Base-by-base conservation (phyloP, 2,329 filamentous ascomycete species). In the Fusarium sp. region DNA sequence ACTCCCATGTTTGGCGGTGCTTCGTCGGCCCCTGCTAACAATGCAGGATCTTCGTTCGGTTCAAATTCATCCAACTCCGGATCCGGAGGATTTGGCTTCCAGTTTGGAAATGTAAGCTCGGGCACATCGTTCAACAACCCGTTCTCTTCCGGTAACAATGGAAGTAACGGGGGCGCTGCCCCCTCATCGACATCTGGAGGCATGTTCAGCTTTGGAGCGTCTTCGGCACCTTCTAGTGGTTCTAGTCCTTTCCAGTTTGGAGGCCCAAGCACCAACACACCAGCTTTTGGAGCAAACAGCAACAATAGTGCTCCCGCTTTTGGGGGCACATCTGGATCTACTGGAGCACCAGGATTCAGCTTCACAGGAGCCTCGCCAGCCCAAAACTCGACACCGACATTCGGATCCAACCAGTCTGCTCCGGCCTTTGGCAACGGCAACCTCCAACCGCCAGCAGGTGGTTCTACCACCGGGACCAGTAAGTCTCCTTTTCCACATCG, bases 381-480 rank as follows among this genome's bases (percentile, higher is more conserved):
- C 57, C 76, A 76, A 65, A 73, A 65, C 54, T 69, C 67, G 53
- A 71, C 76, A 64, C 70, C 73, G 47, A 60, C 72, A 51, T 80
- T 80, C 69, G 79, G 79, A 72, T 77, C 77, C 65, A 76, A 69
- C 66, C 76, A 77, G 67, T 68, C 77, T 63, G 76, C 76, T 57
- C 72, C 79, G 55, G 72, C 76, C 62, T 81, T 82, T 69, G 74
- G 74, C 69, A 77, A 76, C 75, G 74, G 74, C 70, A 77, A 76
- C 75, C 79, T 83, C 70, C 80, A 82, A 75, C 79, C 80, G 65
- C 81, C 80, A 65, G 76, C 76, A 75, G 80, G 79, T 76, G 81
- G 81, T 52, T 82, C 81, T 65, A 82, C 80, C 75, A 82, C 81
- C 65, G 81, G 81, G 77, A 83, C 81, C 70, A 83, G 80, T 82